A percentile compares a stretch with the other conserved stretches of the same genome.
phyloP scores from a whole-genome alignment of 305 asterid genomes.

The Fraxinus floribunda region DNA sequence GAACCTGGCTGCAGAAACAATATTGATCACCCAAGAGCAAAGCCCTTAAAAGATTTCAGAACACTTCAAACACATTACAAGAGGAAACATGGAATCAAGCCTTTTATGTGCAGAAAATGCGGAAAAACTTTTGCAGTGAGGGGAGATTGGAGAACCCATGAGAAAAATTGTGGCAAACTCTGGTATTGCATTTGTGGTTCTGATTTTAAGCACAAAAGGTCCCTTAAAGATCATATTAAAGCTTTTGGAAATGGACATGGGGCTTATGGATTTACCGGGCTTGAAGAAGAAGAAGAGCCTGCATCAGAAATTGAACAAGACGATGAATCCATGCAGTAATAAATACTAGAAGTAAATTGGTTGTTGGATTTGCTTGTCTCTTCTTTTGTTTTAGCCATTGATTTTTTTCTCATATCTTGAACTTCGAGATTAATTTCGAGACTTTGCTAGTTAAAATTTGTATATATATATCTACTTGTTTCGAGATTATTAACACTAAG shows the following conservation, averaged over 20 bases:
- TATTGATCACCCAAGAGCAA: slow-evolving; percentile 84
- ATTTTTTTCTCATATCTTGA: not conserved
- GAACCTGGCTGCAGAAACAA: slow-evolving; percentile 80
- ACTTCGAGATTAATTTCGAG: not conserved
- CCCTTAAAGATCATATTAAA: slow-evolving; percentile 77
- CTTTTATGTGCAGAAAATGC: slow-evolving; percentile 82
- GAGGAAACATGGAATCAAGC: slow-evolving; percentile 84
- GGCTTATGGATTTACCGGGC: slow-evolving; percentile 48
- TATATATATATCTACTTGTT: not conserved
- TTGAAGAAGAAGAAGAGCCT: slow-evolving; percentile 70
- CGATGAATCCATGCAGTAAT: slow-evolving; percentile 29
- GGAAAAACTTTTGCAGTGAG: slow-evolving; percentile 87
- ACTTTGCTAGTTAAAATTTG: not conserved
- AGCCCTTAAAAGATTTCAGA: slow-evolving; percentile 81
- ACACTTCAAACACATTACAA: slow-evolving; percentile 94
- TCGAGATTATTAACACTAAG: not conserved
- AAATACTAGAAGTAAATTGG: not conserved
- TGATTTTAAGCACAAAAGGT: slow-evolving; percentile 84
- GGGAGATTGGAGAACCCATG: slow-evolving; percentile 92
- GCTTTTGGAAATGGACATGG: slow-evolving; percentile 88
- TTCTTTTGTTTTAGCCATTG: not conserved
- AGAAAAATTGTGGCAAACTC: slow-evolving; percentile 85
- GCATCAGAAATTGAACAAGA: slow-evolving; percentile 80
- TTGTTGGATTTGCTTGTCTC: not conserved
- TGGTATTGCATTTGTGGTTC: slow-evolving; percentile 90